Percentiles rank a stretch among this genome's conserved stretches.
Conservation (phyloP, 2,329 filamentous ascomycete species). For the Talaromyces funiculosus region DNA sequence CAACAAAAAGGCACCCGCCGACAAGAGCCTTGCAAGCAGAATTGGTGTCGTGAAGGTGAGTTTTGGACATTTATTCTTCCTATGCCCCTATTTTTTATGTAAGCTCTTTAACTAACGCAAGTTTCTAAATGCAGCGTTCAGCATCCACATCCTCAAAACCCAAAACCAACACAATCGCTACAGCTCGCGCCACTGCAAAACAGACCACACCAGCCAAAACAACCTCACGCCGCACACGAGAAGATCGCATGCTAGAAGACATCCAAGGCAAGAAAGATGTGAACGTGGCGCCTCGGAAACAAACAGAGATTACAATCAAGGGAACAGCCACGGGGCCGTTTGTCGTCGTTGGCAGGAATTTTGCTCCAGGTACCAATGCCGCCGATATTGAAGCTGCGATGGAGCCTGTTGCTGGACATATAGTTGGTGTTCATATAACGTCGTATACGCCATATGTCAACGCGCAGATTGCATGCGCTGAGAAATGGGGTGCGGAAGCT, state of each 20-base stretch:
- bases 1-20: conserved; percentile 39
- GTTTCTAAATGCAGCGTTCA: conserved; percentile 28
- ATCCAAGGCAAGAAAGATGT: conserved; percentile 24
- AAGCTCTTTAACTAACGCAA: not conserved
- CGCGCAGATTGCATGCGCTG: conserved; percentile 55
- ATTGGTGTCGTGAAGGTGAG: conserved; percentile 54
- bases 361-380: conserved; percentile 60
- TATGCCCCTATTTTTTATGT: not conserved
- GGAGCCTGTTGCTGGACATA: conserved; percentile 47
- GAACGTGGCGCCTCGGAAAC: conserved; percentile 25
- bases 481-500: conserved; percentile 52
- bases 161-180: conserved; percentile 33
- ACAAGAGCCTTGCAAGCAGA: conserved; percentile 50
- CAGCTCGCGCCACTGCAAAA: conserved; percentile 20
- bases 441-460: conserved; percentile 52
- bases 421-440: conserved; percentile 51
- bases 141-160: conserved; percentile 36
- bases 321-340: conserved; percentile 49
- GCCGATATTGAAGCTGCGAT: conserved; percentile 60
- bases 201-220: not conserved
- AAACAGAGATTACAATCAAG: conserved; percentile 47
- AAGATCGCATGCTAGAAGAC: conserved; percentile 28
- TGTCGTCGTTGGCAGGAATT: conserved; percentile 57
- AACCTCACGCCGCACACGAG: conserved; percentile 30
- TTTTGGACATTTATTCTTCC: not conserved